Evolutionary conservation across 148 eudicot genomes (phyloP).

Genomic region (Spergularia bocconei): DNA sequence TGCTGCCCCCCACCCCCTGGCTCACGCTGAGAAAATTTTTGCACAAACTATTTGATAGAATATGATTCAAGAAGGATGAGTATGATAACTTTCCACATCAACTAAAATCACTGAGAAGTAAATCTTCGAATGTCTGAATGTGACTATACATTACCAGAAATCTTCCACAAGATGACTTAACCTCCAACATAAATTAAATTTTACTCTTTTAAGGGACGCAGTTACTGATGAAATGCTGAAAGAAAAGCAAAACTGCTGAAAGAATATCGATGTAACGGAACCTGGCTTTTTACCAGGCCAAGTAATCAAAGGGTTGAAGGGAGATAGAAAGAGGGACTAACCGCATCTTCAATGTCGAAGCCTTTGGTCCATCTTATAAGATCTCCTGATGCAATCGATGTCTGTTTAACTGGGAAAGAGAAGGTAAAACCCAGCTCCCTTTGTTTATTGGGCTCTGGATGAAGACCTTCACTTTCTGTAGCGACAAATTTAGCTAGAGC

Average conservation of each 20-base stretch:
- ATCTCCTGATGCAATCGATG: constrained; percentile 72
- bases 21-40: not conserved
- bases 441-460: constrained; percentile 66
- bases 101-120: too few species aligned
- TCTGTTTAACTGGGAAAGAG: constrained; percentile 91
- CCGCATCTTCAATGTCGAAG: constrained; percentile 74
- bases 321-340: constrained; percentile 32
- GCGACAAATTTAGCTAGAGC: constrained; percentile 88
- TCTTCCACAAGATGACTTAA: too few species aligned
- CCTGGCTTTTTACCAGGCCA: not conserved
- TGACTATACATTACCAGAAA: too few species aligned
- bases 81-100: too few species aligned
- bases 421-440: constrained; percentile 98
- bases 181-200: too few species aligned
- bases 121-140: too few species aligned
- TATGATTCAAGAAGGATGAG: too few species aligned
- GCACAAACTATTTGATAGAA: not conserved
- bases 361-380: constrained; percentile 97
- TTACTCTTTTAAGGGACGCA: too few species aligned
- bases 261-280: not conserved
- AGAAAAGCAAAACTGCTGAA: not conserved
- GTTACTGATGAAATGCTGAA: not conserved
- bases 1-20: not conserved
- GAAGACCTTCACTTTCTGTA: constrained; percentile 77
- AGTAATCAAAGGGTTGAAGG: not conserved